Base-by-base conservation (phyloP, 176 grass and related monocot species). In the Puccinellia tenuiflora region DNA sequence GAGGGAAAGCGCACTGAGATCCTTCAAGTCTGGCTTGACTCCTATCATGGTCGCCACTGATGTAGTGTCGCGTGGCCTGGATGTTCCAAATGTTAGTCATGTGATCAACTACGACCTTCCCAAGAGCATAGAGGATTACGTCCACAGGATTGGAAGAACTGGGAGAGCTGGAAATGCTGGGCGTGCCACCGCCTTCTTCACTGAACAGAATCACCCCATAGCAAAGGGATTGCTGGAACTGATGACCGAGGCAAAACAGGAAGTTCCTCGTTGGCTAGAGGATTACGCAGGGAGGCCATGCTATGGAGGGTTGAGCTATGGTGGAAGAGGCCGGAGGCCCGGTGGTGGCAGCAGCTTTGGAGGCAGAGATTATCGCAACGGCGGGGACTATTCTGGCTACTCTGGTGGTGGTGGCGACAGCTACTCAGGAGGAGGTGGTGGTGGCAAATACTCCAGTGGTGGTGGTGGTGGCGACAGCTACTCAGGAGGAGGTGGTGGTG, bases 91-190 rank as follows among this genome's bases (percentile, higher is more conserved):
- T 63, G 92, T 97, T 48, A 70, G 82, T 39, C 95, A 94, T 80
- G 92, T 97, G 34, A 94, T 94, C 63, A 94, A 97, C 79, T 97
- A 87, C 14, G 92, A 94, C 30, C 84, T 94, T 29, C 95, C 95
- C 5, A 97, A 91, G 68, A 91, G 84, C 63, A 84, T 94, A 5
- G 92, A 92, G 35, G 85, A 90, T 7, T 94, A 97, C 5, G 90
- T 97, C 81, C 92, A 97, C 63, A 81, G 95, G 77, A 97, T 94
- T 25, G 88, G 95, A 46, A 92, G 95, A 80, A 97, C 92, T 17
- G 71, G 71, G 16, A 74, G 71, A 74, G 71, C 71, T 51, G 95
- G 95, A 13, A 97, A 94, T 82, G 69, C 90, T 3, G 95, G 95
- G 24, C 37, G 45, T 0, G 92, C 95, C 70, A 97, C 95, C 0